Percentiles rank a stretch among this genome's conserved stretches.
Conservation (phyloP, 1,284 basidiomycete species). For the Inonotus obliquus region DNA sequence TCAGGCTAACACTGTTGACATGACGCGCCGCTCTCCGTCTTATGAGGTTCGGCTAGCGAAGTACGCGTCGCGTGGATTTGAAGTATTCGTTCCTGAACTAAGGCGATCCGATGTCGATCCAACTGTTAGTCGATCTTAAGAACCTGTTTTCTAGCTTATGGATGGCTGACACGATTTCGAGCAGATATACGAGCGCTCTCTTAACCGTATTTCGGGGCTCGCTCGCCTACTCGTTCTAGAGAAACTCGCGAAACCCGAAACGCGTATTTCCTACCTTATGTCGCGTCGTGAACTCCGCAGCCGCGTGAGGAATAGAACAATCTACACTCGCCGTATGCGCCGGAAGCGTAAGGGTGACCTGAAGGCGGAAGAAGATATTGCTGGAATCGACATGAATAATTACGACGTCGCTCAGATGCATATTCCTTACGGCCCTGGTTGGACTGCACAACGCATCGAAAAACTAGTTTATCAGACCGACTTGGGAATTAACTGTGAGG, state of each 20-base stretch:
- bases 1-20: constrained; percentile 54
- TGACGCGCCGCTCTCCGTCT: constrained; percentile 55
- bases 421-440: constrained; percentile 59
- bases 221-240: constrained; percentile 57
- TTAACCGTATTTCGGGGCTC: constrained; percentile 48
- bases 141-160: neutral
- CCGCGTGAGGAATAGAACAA: constrained; percentile 31
- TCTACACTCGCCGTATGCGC: constrained; percentile 24
- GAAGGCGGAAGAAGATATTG: constrained; percentile 38
- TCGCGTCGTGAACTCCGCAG: constrained; percentile 44
- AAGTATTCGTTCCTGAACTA: constrained; percentile 50
- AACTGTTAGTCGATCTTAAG: constrained; percentile 34
- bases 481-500: constrained; percentile 54
- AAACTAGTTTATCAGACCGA: constrained; percentile 55
- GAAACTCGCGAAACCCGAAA: constrained; percentile 39
- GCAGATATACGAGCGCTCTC: constrained; percentile 56
- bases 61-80: constrained; percentile 48
- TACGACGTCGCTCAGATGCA: constrained; percentile 54
- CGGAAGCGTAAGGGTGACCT: constrained; percentile 42
- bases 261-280: constrained; percentile 40
- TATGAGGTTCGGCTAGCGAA: constrained; percentile 57
- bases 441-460: constrained; percentile 53
- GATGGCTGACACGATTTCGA: neutral
- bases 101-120: constrained; percentile 48
- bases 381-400: constrained; percentile 50